Base-by-base conservation (phyloP, 1,139 yeast species). In the Magnusiomyces ingens region DNA sequence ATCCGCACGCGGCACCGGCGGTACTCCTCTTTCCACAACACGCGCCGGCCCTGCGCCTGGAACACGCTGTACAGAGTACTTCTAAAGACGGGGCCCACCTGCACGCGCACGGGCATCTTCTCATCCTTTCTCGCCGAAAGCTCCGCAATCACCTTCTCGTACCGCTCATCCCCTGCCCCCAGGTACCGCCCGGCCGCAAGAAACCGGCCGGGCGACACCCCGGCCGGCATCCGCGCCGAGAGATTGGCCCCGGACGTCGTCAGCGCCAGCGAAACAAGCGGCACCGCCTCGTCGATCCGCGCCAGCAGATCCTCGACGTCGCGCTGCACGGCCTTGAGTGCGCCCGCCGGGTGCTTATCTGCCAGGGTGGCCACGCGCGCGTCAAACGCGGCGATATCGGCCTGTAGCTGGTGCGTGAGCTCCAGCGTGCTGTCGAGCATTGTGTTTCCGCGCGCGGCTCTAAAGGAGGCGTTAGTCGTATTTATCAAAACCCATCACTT, bases 11-110 rank as follows among this genome's bases (percentile, higher is more conserved):
- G 66, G 45, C 85, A 78, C 53, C 82, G 73, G 6, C 89, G 84
- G 67, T 72, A 81, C 55, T 83, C 84, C 62, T 86, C 95, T 60
- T 84, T 84, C 95, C 95, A 86, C 2, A 80, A 75, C 1, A 85
- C 77, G 48, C 76, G 76, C 38, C 64, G 64, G 11, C 64, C 59
- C 38, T 70, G 74, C 57, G 67, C 83, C 62, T 82, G 82, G 61
- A 85, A 86, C 2, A 87, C 77, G 1, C 88, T 75, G 62, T 80
- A 87, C 60, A 80, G 69, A 2, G 80, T 83, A 49, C 84, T 67
- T 54, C 75, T 77, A 66, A 85, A 85, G 0, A 62, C 60, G 0
- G 90, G 90, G 0, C 94, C 94, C 1, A 85, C 79, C 52, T 71
- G 74, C 1, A 64, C 55, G 19, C 48, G 32, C 10, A 44, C 26